Conservation (phyloP, 148 eudicot species). For the Rhododendron henanense region DNA sequence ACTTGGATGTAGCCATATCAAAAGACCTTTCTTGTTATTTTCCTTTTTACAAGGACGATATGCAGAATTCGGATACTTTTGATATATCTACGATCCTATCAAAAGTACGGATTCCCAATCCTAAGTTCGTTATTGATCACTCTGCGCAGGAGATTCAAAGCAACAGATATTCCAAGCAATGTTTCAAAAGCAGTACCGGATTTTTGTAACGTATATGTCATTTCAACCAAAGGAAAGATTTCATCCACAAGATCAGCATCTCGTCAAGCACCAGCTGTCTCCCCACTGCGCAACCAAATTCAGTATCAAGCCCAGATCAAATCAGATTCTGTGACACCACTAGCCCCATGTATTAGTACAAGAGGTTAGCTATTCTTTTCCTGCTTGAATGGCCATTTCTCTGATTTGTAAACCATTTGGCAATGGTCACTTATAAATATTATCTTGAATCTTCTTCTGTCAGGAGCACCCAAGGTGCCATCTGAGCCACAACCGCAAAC, state of each 20-base stretch:
- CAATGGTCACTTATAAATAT: not conserved
- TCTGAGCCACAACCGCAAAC: conserved; percentile 14
- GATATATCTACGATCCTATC: not conserved
- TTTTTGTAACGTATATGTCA: conserved; percentile 68
- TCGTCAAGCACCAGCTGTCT: conserved; percentile 49
- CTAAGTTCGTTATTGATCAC: not conserved
- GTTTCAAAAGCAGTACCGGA: conserved; percentile 69
- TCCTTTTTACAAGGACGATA: not conserved
- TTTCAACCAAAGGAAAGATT: conserved; percentile 66
- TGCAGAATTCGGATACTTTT: not conserved
- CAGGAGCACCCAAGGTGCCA: conserved; percentile 27
- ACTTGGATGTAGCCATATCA: not conserved
- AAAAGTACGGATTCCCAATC: not conserved
- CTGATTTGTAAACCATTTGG: not conserved
- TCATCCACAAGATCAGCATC: conserved; percentile 49
- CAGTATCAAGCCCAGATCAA: conserved; percentile 22
- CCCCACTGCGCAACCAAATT: conserved; percentile 55
- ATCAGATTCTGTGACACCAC: conserved; percentile 11
- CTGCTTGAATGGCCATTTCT: not conserved
- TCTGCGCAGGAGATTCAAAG: conserved; percentile 40
- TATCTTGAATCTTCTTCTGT: not conserved
- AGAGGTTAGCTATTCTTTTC: conserved; percentile 26
- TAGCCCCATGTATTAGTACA: not conserved
- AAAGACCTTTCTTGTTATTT: not conserved
- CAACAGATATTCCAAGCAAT: conserved; percentile 51